A percentile compares a stretch with the other conserved stretches of the same genome.
Evolutionary conservation across 805 yeast species (phyloP).

Genomic region (Candida nemodendra): DNA sequence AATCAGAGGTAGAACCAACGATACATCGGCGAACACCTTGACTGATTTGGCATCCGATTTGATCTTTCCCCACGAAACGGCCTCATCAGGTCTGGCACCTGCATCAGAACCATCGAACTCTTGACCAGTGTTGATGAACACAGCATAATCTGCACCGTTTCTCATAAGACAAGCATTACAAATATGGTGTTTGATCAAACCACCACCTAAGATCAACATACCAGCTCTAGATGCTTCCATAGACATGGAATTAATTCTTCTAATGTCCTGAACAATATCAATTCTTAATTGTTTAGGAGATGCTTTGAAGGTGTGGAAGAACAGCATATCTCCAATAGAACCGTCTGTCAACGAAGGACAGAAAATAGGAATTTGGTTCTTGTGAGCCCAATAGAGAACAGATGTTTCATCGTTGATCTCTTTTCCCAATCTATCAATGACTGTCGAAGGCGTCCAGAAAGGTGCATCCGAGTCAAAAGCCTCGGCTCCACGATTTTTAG

Average conservation of each 20-base stretch:
- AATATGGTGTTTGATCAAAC: constrained; percentile 93
- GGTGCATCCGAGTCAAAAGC: constrained; percentile 63
- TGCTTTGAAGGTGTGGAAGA: constrained; percentile 95
- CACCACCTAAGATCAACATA: constrained; percentile 96
- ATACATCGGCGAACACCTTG: constrained; percentile 93
- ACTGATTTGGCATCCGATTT: constrained; percentile 90
- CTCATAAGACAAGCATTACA: constrained; percentile 98
- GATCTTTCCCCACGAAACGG: constrained; percentile 98
- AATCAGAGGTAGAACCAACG: constrained; percentile 90
- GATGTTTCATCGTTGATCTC: constrained; percentile 93
- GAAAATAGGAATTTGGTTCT: constrained; percentile 92
- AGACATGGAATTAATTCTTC: constrained; percentile 86
- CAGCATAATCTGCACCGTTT: constrained; percentile 98
- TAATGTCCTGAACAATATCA: constrained; percentile 92
- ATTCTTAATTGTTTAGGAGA: constrained; percentile 86
- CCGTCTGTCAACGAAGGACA: constrained; percentile 99
- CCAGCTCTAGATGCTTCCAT: constrained; percentile 96
- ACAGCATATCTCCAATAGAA: constrained; percentile 97
- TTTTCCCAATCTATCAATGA: constrained; percentile 90
- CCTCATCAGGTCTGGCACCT: constrained; percentile 99
- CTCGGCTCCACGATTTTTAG: constrained; percentile 50
- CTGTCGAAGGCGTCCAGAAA: constrained; percentile 93
- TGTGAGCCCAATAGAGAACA: constrained; percentile 97
- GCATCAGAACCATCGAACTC: constrained; percentile 99
- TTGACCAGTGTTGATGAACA: constrained; percentile 95